A percentile compares a stretch with the other conserved stretches of the same genome.
Evolutionary conservation across 371 early-diverging fungal species (phyloP).

Genomic region (Mucor circinelloides): DNA sequence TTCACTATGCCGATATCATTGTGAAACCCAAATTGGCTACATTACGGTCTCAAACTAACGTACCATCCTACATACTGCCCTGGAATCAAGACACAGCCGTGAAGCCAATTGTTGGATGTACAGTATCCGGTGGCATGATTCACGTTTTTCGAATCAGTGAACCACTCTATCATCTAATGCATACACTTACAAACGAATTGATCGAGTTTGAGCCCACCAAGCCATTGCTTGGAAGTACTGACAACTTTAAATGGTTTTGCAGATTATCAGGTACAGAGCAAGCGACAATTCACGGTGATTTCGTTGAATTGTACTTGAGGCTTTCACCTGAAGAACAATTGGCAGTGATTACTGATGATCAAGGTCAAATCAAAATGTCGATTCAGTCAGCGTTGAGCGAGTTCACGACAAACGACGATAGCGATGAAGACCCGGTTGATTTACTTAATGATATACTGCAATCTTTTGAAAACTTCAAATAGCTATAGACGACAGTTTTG

Average conservation of each 20-base stretch:
- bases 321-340: conserved; percentile 15
- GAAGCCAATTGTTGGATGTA: conserved; percentile 36
- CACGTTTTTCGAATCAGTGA: conserved; percentile 27
- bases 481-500: neutral
- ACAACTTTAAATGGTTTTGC: conserved; percentile 36
- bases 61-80: neutral
- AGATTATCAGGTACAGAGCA: conserved; percentile 22
- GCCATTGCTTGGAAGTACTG: conserved; percentile 28
- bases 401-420: neutral
- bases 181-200: conserved; percentile 24
- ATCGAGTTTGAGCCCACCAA: conserved; percentile 20
- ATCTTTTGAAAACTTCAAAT: neutral
- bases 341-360: neutral
- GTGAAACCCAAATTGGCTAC: conserved; percentile 26
- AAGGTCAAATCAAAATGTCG: neutral
- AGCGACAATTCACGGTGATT: conserved; percentile 33
- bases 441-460: neutral
- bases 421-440: neutral
- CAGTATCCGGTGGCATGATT: conserved; percentile 36
- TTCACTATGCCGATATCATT: conserved; percentile 42
- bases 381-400: neutral
- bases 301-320: conserved; percentile 25
- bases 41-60: conserved; percentile 12
- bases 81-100: conserved; percentile 14
- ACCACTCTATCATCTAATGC: conserved; percentile 15